These are phyloP conservation scores for Clitoria ternatea DNA, from an alignment of 306 rosid species.

Conservation along the genomic window DNA sequence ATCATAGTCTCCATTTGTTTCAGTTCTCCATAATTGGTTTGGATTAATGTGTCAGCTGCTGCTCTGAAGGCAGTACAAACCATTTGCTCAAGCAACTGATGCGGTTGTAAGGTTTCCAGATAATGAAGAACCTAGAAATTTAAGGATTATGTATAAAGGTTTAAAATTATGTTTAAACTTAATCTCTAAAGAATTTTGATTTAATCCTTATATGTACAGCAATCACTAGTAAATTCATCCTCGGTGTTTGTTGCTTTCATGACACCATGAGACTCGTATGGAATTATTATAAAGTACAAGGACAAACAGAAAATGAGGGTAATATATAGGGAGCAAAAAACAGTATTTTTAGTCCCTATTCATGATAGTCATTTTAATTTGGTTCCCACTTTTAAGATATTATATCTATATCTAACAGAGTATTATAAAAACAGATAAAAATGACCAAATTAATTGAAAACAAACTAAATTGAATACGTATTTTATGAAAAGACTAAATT, in stretches of 20 bases:
- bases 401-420: too few relatives aligned
- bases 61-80: constrained; percentile 70
- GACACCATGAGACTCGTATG: background rate
- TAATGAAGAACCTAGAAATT: constrained; percentile 62
- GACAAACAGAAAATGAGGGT: background rate
- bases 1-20: constrained; percentile 57
- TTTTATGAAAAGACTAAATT: too few relatives aligned
- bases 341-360: too few relatives aligned
- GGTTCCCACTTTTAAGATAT: too few relatives aligned
- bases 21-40: constrained; percentile 65
- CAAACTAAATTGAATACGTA: too few relatives aligned
- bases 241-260: background rate
- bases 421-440: too few relatives aligned
- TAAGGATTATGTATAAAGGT: background rate
- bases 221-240: background rate
- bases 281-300: background rate
- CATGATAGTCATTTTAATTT: too few relatives aligned
- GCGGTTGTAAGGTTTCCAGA: constrained; percentile 64
- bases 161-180: background rate
- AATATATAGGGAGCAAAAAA: too few relatives aligned
- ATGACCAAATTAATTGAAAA: too few relatives aligned
- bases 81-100: constrained; percentile 90
- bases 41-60: constrained; percentile 57
- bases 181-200: background rate
- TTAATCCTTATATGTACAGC: background rate